A percentile compares a stretch with the other conserved stretches of the same genome.
phyloP scores from a whole-genome alignment of 2,329 filamentous ascomycete species.

The Penicillium sp. region DNA sequence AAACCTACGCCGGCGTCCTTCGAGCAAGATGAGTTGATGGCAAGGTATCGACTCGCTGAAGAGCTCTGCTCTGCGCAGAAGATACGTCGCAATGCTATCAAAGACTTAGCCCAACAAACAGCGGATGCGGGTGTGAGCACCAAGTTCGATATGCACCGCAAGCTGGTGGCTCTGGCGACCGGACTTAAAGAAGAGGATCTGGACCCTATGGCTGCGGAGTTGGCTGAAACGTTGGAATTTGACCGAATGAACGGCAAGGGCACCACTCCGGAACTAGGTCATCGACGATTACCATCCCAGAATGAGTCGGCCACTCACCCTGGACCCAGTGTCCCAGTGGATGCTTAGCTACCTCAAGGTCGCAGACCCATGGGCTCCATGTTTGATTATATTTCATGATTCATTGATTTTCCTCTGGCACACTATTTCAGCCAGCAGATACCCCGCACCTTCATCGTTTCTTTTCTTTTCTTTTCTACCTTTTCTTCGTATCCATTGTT shows the following conservation, averaged over 20 bases:
- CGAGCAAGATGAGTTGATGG: conserved; percentile 26
- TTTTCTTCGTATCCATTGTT: background rate
- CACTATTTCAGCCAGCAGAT: conserved; percentile 25
- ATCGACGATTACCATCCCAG: conserved; percentile 15
- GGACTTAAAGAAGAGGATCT: conserved; percentile 42
- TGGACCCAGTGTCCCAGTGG: conserved; percentile 27
- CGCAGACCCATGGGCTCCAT: background rate
- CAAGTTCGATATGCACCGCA: conserved; percentile 41
- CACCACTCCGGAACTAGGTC: conserved; percentile 24
- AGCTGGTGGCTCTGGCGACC: conserved; percentile 40
- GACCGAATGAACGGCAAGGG: conserved; percentile 35
- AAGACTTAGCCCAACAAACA: conserved; percentile 38
- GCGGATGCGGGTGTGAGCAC: conserved; percentile 40
- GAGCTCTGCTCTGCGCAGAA: conserved; percentile 30
- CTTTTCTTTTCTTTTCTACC: background rate
- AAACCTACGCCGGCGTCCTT: conserved; percentile 13
- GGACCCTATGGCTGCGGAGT: conserved; percentile 40
- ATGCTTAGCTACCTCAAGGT: conserved; percentile 20
- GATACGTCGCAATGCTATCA: conserved; percentile 29
- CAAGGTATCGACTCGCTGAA: conserved; percentile 26
- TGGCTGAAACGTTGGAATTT: conserved; percentile 40
- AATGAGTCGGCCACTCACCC: conserved; percentile 23
- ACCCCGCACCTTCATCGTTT: conserved; percentile 20
- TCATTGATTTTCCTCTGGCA: conserved; percentile 18
- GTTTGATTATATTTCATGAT: conserved; percentile 11